Evolutionary conservation across 169 alveolate genomes (phyloP).

Genomic region (Plasmodium knowlesi): DNA sequence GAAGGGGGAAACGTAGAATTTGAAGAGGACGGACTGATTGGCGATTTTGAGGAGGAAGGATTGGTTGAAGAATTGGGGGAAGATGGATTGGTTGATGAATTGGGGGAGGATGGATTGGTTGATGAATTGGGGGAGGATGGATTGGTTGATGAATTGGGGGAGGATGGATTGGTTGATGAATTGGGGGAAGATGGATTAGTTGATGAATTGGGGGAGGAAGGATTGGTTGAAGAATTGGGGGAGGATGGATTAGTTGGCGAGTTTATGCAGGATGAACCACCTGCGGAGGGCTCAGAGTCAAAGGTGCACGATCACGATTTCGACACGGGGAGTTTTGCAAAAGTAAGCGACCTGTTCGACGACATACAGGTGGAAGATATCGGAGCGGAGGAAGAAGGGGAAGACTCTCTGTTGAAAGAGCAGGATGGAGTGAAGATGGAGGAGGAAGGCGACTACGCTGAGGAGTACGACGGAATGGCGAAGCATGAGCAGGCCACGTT

Average conservation of each 20-base stretch:
- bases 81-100: not conserved
- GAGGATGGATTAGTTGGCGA: not conserved
- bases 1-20: not conserved
- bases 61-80: not conserved
- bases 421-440: not conserved
- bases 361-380: not conserved
- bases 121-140: not conserved
- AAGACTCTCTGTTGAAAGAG: not conserved
- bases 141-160: not conserved
- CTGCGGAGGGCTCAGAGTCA: not conserved
- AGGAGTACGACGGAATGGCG: not conserved
- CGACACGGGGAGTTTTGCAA: not conserved
- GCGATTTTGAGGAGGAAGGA: not conserved
- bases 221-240: not conserved
- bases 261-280: not conserved
- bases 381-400: not conserved
- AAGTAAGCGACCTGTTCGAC: slow-evolving; percentile 6
- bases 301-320: not conserved
- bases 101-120: not conserved
- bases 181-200: not conserved
- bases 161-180: not conserved
- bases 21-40: not conserved
- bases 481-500: not conserved
- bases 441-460: no score
- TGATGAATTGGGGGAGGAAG: not conserved